These are phyloP conservation scores for Microcyclosporella mali DNA, from an alignment of 2,329 filamentous ascomycete species.

Conservation along the genomic window DNA sequence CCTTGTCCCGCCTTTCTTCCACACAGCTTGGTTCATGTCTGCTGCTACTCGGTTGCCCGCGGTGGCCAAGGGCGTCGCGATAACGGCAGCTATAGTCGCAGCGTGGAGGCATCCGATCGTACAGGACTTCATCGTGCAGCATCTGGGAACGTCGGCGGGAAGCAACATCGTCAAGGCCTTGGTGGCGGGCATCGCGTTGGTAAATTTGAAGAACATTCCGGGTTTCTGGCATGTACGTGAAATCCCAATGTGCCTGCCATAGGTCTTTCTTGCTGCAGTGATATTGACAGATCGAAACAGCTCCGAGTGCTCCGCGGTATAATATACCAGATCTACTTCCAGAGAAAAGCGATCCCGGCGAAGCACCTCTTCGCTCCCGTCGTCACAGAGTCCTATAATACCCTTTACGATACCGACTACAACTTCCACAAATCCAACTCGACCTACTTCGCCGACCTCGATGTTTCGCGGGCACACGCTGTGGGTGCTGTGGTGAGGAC, in stretches of 20 bases:
- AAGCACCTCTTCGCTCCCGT: slow-evolving; percentile 67
- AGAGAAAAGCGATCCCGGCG: slow-evolving; percentile 37
- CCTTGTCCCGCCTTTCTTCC: background rate
- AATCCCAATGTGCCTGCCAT: background rate
- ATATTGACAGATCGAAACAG: slow-evolving; percentile 21
- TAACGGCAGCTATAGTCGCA: slow-evolving; percentile 3
- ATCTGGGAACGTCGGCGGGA: slow-evolving; percentile 19
- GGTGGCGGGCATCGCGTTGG: slow-evolving; percentile 43
- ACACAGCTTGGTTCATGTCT: slow-evolving; percentile 2
- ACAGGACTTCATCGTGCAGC: slow-evolving; percentile 21
- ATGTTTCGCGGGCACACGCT: slow-evolving; percentile 74
- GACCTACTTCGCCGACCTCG: slow-evolving; percentile 83
- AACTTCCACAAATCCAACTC: slow-evolving; percentile 78
- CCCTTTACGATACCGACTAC: slow-evolving; percentile 75
- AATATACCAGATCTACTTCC: slow-evolving; percentile 43
- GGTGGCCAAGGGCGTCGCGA: slow-evolving; percentile 1
- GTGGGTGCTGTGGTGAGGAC: slow-evolving; percentile 52
- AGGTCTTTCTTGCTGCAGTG: background rate
- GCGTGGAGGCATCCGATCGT: slow-evolving; percentile 20
- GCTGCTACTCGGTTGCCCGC: slow-evolving; percentile 6
- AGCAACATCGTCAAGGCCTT: slow-evolving; percentile 18
- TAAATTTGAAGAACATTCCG: slow-evolving; percentile 70
- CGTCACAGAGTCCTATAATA: slow-evolving; percentile 59
- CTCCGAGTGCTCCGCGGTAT: slow-evolving; percentile 43
- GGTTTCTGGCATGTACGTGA: slow-evolving; percentile 64